A percentile compares a stretch with the other conserved stretches of the same genome.
phyloP scores from a whole-genome alignment of 495 filamentous ascomycete species.

The Pyrenopolyporus hunteri region DNA sequence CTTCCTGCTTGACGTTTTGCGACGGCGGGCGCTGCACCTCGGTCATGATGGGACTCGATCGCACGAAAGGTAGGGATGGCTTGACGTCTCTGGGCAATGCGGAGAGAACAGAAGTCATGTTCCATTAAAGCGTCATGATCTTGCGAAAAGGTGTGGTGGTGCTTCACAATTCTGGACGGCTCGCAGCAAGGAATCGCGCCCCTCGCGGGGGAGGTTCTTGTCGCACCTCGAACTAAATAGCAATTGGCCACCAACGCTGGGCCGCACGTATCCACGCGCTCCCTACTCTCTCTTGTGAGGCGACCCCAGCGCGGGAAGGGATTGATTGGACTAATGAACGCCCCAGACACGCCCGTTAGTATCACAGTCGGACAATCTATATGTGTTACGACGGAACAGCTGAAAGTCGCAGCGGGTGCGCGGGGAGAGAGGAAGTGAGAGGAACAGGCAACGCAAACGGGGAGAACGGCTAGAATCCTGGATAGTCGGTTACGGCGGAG shows the following conservation, averaged over 20 bases:
- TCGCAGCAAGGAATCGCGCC: slow-evolving; percentile 21
- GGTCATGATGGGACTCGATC: slow-evolving; percentile 49
- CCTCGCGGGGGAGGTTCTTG: slow-evolving; percentile 25
- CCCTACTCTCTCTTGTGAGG: slow-evolving; percentile 9
- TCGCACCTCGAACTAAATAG: slow-evolving; percentile 10
- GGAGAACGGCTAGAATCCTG: slow-evolving; percentile 2
- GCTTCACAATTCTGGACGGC: slow-evolving; percentile 25
- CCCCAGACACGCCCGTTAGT: slow-evolving; percentile 34
- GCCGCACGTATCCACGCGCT: slow-evolving; percentile 13
- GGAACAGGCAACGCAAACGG: too few species aligned
- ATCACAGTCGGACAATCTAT: slow-evolving; percentile 21
- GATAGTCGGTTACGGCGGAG: slow-evolving; percentile 20
- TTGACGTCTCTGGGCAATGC: slow-evolving; percentile 51
- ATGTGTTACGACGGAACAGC: slow-evolving; percentile 35
- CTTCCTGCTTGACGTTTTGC: slow-evolving; percentile 50
- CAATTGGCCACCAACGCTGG: slow-evolving; percentile 30
- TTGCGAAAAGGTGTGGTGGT: slow-evolving; percentile 29
- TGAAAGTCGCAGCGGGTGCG: too few species aligned
- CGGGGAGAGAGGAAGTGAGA: too few species aligned
- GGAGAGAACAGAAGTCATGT: slow-evolving; percentile 56
- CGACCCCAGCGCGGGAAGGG: slow-evolving; percentile 24
- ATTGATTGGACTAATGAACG: slow-evolving; percentile 24
- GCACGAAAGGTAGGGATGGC: slow-evolving; percentile 43
- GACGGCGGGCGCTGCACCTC: slow-evolving; percentile 50
- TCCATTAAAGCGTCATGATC: slow-evolving; percentile 41